Evolutionary conservation across 2,329 filamentous ascomycete species (phyloP).

Genomic region (Aspergillus oerlinghausenensis): DNA sequence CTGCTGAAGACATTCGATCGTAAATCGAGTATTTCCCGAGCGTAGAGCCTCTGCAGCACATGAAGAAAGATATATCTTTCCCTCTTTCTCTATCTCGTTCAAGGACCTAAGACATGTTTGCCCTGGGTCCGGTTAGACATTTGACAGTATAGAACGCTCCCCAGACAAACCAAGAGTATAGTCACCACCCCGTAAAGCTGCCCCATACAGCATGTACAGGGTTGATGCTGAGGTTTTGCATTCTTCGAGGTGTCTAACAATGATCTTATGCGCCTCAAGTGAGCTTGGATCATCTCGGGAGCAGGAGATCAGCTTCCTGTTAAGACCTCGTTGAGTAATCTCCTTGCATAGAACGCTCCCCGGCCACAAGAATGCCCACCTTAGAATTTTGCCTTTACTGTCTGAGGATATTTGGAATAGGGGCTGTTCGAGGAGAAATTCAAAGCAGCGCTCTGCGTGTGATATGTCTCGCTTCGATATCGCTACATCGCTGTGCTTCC

Average conservation of each 20-base stretch:
- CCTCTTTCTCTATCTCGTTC: constrained; percentile 48
- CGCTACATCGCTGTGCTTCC: constrained; percentile 67
- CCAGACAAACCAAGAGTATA: constrained; percentile 47
- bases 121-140: constrained; percentile 47
- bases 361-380: constrained; percentile 40
- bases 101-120: constrained; percentile 57
- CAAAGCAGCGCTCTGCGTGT: constrained; percentile 66
- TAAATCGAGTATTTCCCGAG: constrained; percentile 57
- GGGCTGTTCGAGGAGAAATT: constrained; percentile 56
- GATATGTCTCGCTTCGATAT: constrained; percentile 52
- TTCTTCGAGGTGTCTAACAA: constrained; percentile 55
- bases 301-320: constrained; percentile 69
- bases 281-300: constrained; percentile 57
- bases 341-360: not conserved
- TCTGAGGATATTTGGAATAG: constrained; percentile 62
- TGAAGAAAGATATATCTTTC: constrained; percentile 67
- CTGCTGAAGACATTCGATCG: constrained; percentile 55
- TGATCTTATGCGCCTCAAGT: constrained; percentile 51
- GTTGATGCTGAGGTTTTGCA: constrained; percentile 61
- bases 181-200: constrained; percentile 59
- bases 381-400: constrained; percentile 65
- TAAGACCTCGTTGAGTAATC: constrained; percentile 5
- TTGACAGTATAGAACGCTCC: too few relatives aligned
- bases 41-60: constrained; percentile 74
- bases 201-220: constrained; percentile 70